Percentiles rank a stretch among this genome's conserved stretches.
These are phyloP conservation scores for Ophiostoma montium DNA, from an alignment of 2,329 filamentous ascomycete genomes.

Conservation along the genomic window DNA sequence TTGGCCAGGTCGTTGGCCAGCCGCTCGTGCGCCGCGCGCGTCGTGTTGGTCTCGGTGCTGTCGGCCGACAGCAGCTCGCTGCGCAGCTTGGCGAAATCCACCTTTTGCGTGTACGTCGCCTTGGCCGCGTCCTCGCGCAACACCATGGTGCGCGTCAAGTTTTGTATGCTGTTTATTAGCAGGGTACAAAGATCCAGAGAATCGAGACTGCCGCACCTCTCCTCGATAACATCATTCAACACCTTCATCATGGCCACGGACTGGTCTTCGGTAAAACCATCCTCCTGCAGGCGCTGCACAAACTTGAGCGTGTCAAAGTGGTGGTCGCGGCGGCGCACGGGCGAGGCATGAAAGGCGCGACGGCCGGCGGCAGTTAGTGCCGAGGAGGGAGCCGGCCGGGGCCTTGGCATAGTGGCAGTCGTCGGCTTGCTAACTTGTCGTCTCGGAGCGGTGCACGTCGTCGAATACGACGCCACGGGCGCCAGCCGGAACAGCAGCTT, in stretches of 20 bases:
- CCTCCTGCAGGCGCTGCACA: conserved; percentile 73
- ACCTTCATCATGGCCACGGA: conserved; percentile 98
- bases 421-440: too few relatives aligned
- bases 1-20: conserved; percentile 92
- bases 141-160: conserved; percentile 95
- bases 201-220: conserved; percentile 42
- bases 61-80: conserved; percentile 87
- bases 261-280: conserved; percentile 93
- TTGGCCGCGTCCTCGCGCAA: conserved; percentile 83
- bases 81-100: conserved; percentile 93
- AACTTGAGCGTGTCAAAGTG: conserved; percentile 98
- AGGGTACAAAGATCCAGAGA: neutral
- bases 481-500: conserved; percentile 7
- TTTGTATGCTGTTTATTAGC: conserved; percentile 57
- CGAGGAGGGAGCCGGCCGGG: neutral
- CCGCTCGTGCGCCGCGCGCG: conserved; percentile 78
- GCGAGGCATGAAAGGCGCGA: conserved; percentile 51
- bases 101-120: conserved; percentile 72
- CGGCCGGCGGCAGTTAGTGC: neutral
- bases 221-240: conserved; percentile 89
- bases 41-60: conserved; percentile 78
- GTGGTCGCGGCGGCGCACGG: conserved; percentile 55
- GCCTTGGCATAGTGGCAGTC: neutral
- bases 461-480: neutral
- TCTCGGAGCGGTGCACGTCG: too few relatives aligned